These are phyloP conservation scores for Penicillium italicum DNA, from an alignment of 2,329 filamentous ascomycete genomes.

Conservation along the genomic window DNA sequence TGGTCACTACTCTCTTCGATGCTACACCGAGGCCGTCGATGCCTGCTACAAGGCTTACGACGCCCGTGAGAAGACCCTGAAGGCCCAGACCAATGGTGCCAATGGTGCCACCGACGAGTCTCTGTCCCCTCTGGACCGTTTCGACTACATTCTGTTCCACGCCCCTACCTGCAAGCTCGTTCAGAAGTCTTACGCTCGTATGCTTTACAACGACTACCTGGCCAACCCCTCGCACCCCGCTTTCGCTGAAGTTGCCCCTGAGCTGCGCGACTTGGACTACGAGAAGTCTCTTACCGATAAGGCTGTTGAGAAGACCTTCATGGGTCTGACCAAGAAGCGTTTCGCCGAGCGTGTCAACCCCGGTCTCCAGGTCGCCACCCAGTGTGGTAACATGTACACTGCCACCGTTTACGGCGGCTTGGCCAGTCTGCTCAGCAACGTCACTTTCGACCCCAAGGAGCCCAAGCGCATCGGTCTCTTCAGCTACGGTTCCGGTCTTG, in stretches of 20 bases:
- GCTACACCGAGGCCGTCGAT: conserved; percentile 78
- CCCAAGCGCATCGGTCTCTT: conserved; percentile 73
- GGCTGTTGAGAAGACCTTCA: conserved; percentile 81
- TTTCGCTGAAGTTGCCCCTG: conserved; percentile 71
- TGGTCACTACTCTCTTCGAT: conserved; percentile 76
- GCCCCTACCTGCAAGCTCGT: conserved; percentile 84
- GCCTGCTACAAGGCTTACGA: conserved; percentile 77
- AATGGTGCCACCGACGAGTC: conserved; percentile 48
- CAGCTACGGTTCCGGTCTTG: conserved; percentile 75
- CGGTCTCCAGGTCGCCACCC: conserved; percentile 70
- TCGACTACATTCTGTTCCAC: conserved; percentile 81
- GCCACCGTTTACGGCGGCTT: conserved; percentile 59
- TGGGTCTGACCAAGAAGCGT: conserved; percentile 77
- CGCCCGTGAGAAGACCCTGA: conserved; percentile 64
- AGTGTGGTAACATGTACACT: conserved; percentile 66
- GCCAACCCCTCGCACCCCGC: conserved; percentile 62
- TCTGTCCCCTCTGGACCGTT: conserved; percentile 70
- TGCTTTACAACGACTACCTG: conserved; percentile 84
- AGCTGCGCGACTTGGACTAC: conserved; percentile 75
- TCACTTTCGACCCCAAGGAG: conserved; percentile 60
- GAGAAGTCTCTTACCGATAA: conserved; percentile 76
- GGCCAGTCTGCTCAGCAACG: conserved; percentile 59
- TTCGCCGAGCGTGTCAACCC: conserved; percentile 75
- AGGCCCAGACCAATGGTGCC: conserved; percentile 45
- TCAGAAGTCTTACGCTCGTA: conserved; percentile 76